phyloP scores from a whole-genome alignment of 805 yeast genomes.

The Pichia membranifaciens region DNA sequence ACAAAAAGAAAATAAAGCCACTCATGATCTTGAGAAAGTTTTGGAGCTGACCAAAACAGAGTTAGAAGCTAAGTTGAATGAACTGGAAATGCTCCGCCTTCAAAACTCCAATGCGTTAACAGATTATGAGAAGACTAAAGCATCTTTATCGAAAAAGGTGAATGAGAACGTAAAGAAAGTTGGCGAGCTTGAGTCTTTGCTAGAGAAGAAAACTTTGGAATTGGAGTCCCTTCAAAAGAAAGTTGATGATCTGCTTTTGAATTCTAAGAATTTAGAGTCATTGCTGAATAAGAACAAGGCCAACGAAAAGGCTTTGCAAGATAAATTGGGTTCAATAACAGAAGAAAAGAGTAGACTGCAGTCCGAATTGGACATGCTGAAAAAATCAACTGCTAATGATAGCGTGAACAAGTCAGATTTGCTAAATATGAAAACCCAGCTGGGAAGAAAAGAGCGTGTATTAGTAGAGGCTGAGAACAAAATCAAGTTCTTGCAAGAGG shows the following conservation, averaged over 20 bases:
- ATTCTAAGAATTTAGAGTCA: conserved; percentile 8
- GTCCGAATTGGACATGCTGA: conserved; percentile 32
- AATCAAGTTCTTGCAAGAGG: conserved; percentile 34
- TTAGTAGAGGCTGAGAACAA: conserved; percentile 34
- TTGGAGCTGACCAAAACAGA: conserved; percentile 7
- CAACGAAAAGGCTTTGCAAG: conserved; percentile 29
- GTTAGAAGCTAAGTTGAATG: conserved; percentile 13
- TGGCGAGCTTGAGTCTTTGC: conserved; percentile 17
- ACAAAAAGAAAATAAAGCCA: conserved; percentile 34
- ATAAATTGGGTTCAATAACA: conserved; percentile 26
- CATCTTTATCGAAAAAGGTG: conserved; percentile 22
- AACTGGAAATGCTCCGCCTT: conserved; percentile 29
- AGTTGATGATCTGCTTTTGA: conserved; percentile 12
- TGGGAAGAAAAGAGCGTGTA: conserved; percentile 40
- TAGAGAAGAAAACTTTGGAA: conserved; percentile 16
- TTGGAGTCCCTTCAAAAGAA: conserved; percentile 17
- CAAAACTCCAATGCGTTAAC: conserved; percentile 34
- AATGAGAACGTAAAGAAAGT: conserved; percentile 17
- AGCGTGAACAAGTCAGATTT: conserved; percentile 44
- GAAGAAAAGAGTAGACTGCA: conserved; percentile 32
- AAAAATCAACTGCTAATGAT: conserved; percentile 35
- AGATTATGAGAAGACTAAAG: conserved; percentile 30
- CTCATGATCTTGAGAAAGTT: conserved; percentile 1
- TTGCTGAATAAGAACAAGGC: conserved; percentile 19
- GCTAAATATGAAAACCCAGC: conserved; percentile 39